phyloP scores from a whole-genome alignment of 345 rosid species.

The Lagerstroemia speciosa region DNA sequence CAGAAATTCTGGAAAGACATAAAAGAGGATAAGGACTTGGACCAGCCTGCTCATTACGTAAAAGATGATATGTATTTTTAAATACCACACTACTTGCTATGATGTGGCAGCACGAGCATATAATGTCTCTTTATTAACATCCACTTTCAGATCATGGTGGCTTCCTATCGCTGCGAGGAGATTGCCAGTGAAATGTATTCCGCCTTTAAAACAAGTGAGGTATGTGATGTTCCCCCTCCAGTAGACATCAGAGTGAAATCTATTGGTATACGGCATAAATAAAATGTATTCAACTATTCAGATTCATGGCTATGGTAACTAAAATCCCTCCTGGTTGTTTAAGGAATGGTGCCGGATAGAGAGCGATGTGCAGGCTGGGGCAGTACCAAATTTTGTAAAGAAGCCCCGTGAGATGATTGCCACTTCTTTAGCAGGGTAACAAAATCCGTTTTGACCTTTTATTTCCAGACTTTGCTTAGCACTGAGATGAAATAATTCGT shows the following conservation, averaged over 20 bases:
- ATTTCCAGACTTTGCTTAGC: not conserved
- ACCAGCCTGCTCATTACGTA: conserved; percentile 98
- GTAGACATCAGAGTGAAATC: not conserved
- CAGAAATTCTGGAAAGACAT: conserved; percentile 88
- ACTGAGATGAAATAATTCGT: not conserved
- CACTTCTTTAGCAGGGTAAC: conserved; percentile 57
- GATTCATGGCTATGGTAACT: no score
- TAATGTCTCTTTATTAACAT: not conserved
- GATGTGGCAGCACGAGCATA: not conserved
- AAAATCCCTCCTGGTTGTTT: not conserved
- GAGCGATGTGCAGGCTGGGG: conserved; percentile 57
- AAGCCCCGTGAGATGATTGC: conserved; percentile 51
- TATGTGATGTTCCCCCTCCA: conserved; percentile 17
- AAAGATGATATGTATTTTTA: conserved; percentile 1
- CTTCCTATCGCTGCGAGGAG: conserved; percentile 96
- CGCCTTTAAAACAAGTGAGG: conserved; percentile 52
- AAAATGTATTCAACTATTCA: no score
- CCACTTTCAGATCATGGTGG: conserved; percentile 80
- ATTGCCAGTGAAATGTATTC: conserved; percentile 70
- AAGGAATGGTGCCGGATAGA: conserved; percentile 70
- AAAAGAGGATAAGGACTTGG: conserved; percentile 94
- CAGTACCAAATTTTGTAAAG: conserved; percentile 69
- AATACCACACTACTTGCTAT: not conserved
- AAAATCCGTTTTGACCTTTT: not conserved
- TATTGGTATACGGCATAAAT: not conserved